phyloP scores from a whole-genome alignment of 805 yeast genomes.

The Pichia sporocuriosa region DNA sequence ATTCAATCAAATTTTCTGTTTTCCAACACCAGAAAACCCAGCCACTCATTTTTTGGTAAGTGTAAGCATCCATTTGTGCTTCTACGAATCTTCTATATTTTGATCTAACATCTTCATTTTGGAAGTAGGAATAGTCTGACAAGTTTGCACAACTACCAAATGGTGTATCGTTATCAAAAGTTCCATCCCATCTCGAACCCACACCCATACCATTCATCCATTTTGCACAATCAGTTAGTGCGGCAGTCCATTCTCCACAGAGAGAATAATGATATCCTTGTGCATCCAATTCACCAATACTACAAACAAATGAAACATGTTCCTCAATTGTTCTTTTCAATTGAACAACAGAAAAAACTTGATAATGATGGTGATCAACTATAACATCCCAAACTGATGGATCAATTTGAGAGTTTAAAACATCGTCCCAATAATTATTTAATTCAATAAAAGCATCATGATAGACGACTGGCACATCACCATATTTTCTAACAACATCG shows the following conservation, averaged over 20 bases:
- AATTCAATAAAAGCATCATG: slow-evolving; percentile 70
- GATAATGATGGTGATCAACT: slow-evolving; percentile 87
- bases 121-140: slow-evolving; percentile 45
- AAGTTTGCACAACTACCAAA: slow-evolving; percentile 59
- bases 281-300: slow-evolving; percentile 34
- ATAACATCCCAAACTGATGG: slow-evolving; percentile 50
- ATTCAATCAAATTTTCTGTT: slow-evolving; percentile 74
- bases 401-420: slow-evolving; percentile 35
- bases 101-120: slow-evolving; percentile 41
- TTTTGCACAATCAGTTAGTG: slow-evolving; percentile 82
- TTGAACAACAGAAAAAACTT: slow-evolving; percentile 66
- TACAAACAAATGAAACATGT: slow-evolving; percentile 53
- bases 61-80: slow-evolving; percentile 82
- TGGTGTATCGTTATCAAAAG: slow-evolving; percentile 32
- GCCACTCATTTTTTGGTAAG: slow-evolving; percentile 50
- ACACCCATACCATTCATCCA: slow-evolving; percentile 85
- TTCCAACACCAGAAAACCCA: slow-evolving; percentile 96
- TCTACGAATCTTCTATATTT: slow-evolving; percentile 68
- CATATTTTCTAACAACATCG: slow-evolving; percentile 48
- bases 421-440: slow-evolving; percentile 55
- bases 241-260: slow-evolving; percentile 88
- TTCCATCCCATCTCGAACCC: slow-evolving; percentile 77
- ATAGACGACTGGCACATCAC: slow-evolving; percentile 40
- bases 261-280: slow-evolving; percentile 65
- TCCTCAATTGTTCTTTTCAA: slow-evolving; percentile 52